Evolutionary conservation across 1,284 basidiomycete genomes (phyloP).

Genomic region (Malassezia caprae): DNA sequence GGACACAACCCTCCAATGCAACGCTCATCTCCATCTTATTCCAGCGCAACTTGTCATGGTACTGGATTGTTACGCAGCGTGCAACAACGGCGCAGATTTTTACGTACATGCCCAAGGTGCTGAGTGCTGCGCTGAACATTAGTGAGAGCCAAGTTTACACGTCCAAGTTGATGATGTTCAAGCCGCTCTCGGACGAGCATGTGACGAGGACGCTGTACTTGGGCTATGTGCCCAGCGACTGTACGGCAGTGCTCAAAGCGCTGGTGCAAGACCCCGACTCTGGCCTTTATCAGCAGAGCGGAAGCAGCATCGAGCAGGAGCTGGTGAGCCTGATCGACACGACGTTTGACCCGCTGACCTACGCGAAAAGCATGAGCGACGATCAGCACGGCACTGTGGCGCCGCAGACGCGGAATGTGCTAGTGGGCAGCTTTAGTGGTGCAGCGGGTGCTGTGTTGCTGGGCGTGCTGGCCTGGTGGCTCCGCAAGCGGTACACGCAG

Average conservation of each 20-base stretch:
- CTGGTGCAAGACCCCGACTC: neutral
- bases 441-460: slow-evolving; percentile 24
- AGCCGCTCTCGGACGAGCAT: slow-evolving; percentile 15
- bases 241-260: neutral
- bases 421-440: slow-evolving; percentile 33
- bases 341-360: slow-evolving; percentile 25
- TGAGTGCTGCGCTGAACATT: slow-evolving; percentile 19
- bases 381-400: neutral
- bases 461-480: slow-evolving; percentile 22
- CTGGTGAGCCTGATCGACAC: slow-evolving; percentile 36
- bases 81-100: slow-evolving; percentile 44
- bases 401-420: slow-evolving; percentile 23
- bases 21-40: slow-evolving; percentile 27
- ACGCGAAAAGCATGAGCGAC: slow-evolving; percentile 3
- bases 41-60: slow-evolving; percentile 34
- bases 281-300: neutral
- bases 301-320: slow-evolving; percentile 21
- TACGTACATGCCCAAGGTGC: slow-evolving; percentile 39
- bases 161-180: slow-evolving; percentile 17
- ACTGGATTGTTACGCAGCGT: slow-evolving; percentile 33
- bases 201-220: slow-evolving; percentile 31
- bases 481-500: neutral
- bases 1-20: neutral
- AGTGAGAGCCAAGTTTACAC: slow-evolving; percentile 26
- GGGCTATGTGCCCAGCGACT: slow-evolving; percentile 27